Percentiles rank a stretch among this genome's conserved stretches.
Conservation (phyloP, 768 basidiomycete genomes). For the Pulveroboletus sp. region DNA sequence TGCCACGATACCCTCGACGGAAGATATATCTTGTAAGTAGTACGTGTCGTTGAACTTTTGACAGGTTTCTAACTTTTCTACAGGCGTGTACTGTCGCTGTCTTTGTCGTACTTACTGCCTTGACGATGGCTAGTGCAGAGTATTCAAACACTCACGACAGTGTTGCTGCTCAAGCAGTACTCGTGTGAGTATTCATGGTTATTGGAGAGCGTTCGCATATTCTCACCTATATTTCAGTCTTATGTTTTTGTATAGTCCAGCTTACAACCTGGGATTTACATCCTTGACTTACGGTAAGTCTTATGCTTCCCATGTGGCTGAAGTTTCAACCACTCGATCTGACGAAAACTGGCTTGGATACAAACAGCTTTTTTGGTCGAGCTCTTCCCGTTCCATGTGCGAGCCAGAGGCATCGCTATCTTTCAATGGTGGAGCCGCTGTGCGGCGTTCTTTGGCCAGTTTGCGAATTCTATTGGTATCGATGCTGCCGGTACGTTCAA, state of each 20-base stretch:
- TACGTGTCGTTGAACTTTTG: constrained; percentile 24
- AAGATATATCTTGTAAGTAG: constrained; percentile 12
- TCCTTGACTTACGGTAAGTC: not conserved
- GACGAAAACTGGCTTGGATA: too few relatives aligned
- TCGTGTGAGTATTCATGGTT: constrained; percentile 4
- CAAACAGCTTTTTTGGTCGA: constrained; percentile 60
- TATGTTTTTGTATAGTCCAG: constrained; percentile 16
- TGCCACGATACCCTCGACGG: constrained; percentile 16
- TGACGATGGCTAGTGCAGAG: constrained; percentile 19
- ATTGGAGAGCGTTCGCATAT: not conserved
- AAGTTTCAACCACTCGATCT: too few relatives aligned
- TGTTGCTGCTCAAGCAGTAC: constrained; percentile 3
- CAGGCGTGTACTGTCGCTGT: constrained; percentile 17
- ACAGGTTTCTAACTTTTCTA: not conserved
- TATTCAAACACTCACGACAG: constrained; percentile 13
- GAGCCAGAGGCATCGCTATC: constrained; percentile 58
- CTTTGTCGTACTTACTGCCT: constrained; percentile 11
- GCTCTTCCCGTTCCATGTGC: constrained; percentile 61
- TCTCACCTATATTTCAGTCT: constrained; percentile 16
- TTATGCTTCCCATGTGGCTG: not conserved
- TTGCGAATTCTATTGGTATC: constrained; percentile 19
- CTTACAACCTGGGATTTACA: constrained; percentile 13
- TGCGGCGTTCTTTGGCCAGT: constrained; percentile 9
- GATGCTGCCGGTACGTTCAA: constrained; percentile 4
- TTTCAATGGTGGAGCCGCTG: constrained; percentile 58